Base-by-base conservation (phyloP, 2,329 filamentous ascomycete species). In the Arachnomyces sp. region DNA sequence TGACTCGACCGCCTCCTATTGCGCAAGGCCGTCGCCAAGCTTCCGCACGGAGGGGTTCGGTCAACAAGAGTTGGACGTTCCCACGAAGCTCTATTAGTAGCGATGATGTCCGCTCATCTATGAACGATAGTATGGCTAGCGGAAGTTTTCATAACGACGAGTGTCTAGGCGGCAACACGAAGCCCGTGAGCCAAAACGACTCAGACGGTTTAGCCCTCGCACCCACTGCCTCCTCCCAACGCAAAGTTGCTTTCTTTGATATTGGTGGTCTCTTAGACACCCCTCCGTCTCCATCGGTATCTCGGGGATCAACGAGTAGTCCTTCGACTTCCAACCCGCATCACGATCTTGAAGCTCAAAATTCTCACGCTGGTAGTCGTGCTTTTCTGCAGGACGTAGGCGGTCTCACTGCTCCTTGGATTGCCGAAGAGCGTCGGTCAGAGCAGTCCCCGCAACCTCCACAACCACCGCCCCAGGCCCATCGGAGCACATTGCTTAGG, bases 211-310 rank as follows among this genome's bases (percentile, higher is more conserved):
- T 25, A 25, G 21, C 21, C 9, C 21, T 25, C 21, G 21, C 21
- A 5, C 21, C 21, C 9, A 25, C 21, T 25, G 5, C 21, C 5
- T 51, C 57, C n/a, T 71, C 70, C 1, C 72, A 77, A 3, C 69
- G 75, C 3, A 71, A 74, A 34, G 77, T 92, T 3, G 86, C 85
- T 0, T 90, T 95, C 59, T 88, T 90, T 52, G 89, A 95, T 50
- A 82, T 88, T 1, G 87, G 87, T 15, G 86, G 85, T 0, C 65
- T 94, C 0, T 66, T 93, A 0, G 78, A 47, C 63, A 57, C 28
- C 50, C 38, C 42, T 44, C 46, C 8, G 35, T 31, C 28, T 11
- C 30, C 21, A 38, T 15, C 33, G 25, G 29, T n/a, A 8, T 32
- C 35, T 32, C 21, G 21, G 9, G 21, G 21, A 9, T 43, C 38